Evolutionary conservation across 768 basidiomycete genomes (phyloP).

Genomic region (Phylloporus arenicola): DNA sequence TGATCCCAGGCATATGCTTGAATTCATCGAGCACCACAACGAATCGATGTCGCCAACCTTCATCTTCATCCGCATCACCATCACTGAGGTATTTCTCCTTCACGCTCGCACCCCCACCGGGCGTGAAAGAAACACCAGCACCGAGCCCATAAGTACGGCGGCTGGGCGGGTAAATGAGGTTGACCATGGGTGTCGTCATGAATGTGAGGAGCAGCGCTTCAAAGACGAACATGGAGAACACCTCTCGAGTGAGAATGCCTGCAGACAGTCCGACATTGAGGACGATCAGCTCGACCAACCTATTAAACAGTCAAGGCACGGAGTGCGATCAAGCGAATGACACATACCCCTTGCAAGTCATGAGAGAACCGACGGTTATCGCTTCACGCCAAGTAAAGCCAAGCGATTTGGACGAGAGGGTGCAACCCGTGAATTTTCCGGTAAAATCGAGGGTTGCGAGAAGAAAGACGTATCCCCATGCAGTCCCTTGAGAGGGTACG

Average conservation of each 20-base stretch:
- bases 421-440: slow-evolving; percentile 87
- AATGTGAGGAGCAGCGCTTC: slow-evolving; percentile 80
- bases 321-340: neutral
- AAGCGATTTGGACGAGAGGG: slow-evolving; percentile 57
- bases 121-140: neutral
- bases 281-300: slow-evolving; percentile 90
- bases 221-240: slow-evolving; percentile 96
- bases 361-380: slow-evolving; percentile 81
- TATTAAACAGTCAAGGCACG: slow-evolving; percentile 23
- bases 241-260: slow-evolving; percentile 65
- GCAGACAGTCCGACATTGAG: slow-evolving; percentile 88
- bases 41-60: slow-evolving; percentile 42
- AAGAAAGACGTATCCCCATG: slow-evolving; percentile 84
- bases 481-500: slow-evolving; percentile 43
- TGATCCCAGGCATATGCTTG: slow-evolving; percentile 83
- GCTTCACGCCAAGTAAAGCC: slow-evolving; percentile 82
- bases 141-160: slow-evolving; percentile 44
- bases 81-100: neutral
- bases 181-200: slow-evolving; percentile 79
- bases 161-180: slow-evolving; percentile 60
- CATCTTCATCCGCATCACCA: slow-evolving; percentile 1
- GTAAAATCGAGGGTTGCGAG: slow-evolving; percentile 74
- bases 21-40: slow-evolving; percentile 87
- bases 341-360: slow-evolving; percentile 92
- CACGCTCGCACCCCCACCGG: neutral